phyloP scores from a whole-genome alignment of 2,329 filamentous ascomycete species.

The Aspergillus fumigatiaffinis region DNA sequence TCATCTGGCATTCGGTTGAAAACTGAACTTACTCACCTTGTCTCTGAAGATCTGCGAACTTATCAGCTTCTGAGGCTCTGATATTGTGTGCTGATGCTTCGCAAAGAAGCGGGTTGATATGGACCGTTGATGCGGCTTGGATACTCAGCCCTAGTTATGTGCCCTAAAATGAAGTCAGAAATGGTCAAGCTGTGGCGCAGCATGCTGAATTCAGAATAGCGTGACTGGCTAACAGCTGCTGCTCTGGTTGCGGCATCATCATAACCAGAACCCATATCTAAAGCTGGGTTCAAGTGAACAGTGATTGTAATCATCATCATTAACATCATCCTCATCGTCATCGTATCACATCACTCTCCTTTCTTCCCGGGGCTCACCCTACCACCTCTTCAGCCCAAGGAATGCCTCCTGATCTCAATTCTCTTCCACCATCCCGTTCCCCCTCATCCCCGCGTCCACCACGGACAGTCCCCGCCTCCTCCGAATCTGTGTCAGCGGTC shows the following conservation, averaged over 20 bases:
- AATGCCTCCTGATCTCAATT: constrained; percentile 74
- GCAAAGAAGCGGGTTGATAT: neutral
- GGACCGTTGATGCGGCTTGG: neutral
- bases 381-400: neutral
- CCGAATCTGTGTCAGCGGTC: constrained; percentile 59
- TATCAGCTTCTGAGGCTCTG: neutral
- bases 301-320: neutral
- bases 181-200: neutral
- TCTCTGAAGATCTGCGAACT: neutral
- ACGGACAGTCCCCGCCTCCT: constrained; percentile 37
- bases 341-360: neutral
- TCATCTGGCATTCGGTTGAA: neutral
- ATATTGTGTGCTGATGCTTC: neutral
- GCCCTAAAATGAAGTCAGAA: neutral
- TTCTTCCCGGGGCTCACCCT: neutral
- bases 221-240: neutral
- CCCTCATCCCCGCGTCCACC: constrained; percentile 36
- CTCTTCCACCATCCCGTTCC: constrained; percentile 57
- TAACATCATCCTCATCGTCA: neutral
- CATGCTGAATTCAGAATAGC: neutral
- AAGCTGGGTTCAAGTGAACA: neutral
- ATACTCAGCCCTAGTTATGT: neutral
- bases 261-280: neutral
- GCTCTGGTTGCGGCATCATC: constrained; percentile 1
- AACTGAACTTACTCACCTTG: neutral